Conservation (phyloP, 164 flowering plant genomes). For the Berberis vulgaris region DNA sequence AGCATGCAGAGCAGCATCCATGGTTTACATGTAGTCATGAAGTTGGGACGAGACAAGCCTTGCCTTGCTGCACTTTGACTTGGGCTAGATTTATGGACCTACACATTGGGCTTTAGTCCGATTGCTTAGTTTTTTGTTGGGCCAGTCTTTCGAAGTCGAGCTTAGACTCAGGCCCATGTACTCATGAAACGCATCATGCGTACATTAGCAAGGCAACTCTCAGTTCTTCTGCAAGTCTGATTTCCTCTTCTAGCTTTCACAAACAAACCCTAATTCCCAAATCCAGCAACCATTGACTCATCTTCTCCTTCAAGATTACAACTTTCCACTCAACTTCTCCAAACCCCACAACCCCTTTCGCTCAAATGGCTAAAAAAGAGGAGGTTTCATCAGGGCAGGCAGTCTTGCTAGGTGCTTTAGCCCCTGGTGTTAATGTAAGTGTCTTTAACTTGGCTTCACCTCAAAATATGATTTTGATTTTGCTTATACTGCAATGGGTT, state of each 20-base stretch:
- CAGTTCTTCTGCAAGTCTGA: no score
- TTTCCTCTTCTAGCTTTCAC: background rate
- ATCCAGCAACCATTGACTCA: background rate
- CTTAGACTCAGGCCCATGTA: no score
- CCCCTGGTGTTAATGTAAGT: slow-evolving; percentile 81
- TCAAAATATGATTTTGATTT: background rate
- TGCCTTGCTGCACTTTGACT: no score
- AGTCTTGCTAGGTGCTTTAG: slow-evolving; percentile 77
- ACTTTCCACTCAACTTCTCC: background rate
- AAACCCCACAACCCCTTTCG: slow-evolving; percentile 20
- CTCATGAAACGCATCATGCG: no score
- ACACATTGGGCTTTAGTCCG: no score
- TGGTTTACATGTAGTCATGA: no score
- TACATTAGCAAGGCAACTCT: no score
- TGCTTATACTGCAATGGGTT: background rate
- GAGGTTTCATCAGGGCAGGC: slow-evolving; percentile 59
- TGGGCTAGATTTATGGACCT: no score
- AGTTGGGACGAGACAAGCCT: no score
- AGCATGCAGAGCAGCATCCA: no score
- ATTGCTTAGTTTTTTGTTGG: no score
- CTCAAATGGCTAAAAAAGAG: background rate
- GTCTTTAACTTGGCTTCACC: background rate
- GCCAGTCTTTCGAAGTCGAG: no score
- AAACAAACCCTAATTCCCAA: background rate
- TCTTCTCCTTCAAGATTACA: background rate